Conservation (phyloP, 2,329 filamentous ascomycete genomes). For the Aspergillus hortae region DNA sequence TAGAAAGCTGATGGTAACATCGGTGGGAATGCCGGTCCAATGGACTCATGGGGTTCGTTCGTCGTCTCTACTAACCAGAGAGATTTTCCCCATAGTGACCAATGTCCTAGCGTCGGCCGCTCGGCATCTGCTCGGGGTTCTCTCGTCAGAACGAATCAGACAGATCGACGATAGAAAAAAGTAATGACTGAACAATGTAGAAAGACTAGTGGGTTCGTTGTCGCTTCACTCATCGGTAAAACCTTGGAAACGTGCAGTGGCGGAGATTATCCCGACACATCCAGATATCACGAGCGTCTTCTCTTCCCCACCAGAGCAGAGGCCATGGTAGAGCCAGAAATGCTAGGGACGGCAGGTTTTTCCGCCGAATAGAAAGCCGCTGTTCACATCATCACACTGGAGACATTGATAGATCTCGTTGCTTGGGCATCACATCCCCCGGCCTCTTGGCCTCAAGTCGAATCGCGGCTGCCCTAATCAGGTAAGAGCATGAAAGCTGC, state of each 20-base stretch:
- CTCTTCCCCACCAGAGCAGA: background rate
- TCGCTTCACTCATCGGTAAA: too few relatives aligned
- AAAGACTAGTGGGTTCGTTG: background rate
- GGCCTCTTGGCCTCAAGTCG: background rate
- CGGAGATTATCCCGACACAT: too few relatives aligned
- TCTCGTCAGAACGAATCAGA: background rate
- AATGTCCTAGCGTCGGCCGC: background rate
- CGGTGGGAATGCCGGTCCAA: background rate
- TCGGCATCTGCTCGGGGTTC: background rate
- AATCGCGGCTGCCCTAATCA: background rate
- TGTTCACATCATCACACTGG: background rate
- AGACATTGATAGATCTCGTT: background rate
- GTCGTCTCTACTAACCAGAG: background rate
- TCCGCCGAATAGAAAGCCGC: conserved; percentile 5
- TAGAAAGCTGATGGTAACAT: background rate
- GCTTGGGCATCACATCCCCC: background rate
- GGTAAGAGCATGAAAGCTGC: background rate
- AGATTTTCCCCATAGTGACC: background rate
- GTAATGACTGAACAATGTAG: background rate
- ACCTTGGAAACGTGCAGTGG: too few relatives aligned
- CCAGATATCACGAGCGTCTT: background rate
- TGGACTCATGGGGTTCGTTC: background rate
- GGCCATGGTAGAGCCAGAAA: background rate
- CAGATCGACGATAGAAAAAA: background rate
- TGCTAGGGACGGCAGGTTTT: conserved; percentile 5